A percentile compares a stretch with the other conserved stretches of the same genome.
Evolutionary conservation across 129 eudicot genomes (phyloP).

Genomic region (Chrysanthemum makinoi): DNA sequence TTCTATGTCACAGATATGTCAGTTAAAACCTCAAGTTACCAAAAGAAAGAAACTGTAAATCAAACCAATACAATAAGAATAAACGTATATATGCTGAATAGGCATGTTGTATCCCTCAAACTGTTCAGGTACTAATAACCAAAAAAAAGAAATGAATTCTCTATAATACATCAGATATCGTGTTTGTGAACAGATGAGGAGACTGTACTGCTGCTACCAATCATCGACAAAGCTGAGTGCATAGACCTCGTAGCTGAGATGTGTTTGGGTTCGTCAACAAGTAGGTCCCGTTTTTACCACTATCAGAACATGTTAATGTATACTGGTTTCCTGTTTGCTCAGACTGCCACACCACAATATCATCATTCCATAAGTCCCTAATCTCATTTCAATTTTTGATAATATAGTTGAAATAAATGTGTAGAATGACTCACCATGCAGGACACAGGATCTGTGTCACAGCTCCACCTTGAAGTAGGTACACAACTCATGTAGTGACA

Average conservation of each 20-base stretch:
- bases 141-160: constrained; percentile 14
- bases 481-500: constrained; percentile 93
- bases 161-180: constrained; percentile 16
- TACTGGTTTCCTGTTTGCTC: constrained; percentile 63
- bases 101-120: not conserved
- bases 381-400: constrained; percentile 4
- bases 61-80: constrained; percentile 4
- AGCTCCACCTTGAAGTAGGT: constrained; percentile 86
- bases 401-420: constrained; percentile 16
- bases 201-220: constrained; percentile 20
- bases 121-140: not conserved
- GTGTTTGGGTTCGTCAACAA: constrained; percentile 44
- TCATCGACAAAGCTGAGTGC: constrained; percentile 73
- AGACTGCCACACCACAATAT: constrained; percentile 38
- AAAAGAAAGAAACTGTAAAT: not conserved
- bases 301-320: constrained; percentile 65
- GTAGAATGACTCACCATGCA: constrained; percentile 52
- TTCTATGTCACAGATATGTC: too few relatives aligned
- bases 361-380: constrained; percentile 10
- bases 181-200: not conserved
- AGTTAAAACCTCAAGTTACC: not conserved
- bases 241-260: constrained; percentile 65
- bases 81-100: constrained; percentile 13
- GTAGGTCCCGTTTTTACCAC: constrained; percentile 52
- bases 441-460: constrained; percentile 47